These are phyloP conservation scores for Alternaria sp. DNA, from an alignment of 2,329 filamentous ascomycete genomes.

Conservation along the genomic window DNA sequence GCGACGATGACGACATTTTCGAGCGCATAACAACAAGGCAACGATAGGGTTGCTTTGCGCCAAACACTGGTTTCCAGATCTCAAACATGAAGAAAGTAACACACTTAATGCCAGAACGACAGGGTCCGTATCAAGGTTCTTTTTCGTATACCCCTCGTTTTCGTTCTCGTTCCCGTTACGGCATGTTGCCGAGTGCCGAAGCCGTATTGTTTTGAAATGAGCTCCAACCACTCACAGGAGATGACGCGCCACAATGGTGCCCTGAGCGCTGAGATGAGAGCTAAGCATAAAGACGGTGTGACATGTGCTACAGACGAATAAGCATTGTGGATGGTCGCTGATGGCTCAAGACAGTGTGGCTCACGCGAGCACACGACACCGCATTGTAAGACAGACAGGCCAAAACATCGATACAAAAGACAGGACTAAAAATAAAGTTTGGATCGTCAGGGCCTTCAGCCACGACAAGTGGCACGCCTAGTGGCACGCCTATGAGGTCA, in stretches of 20 bases:
- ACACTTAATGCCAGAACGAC: neutral
- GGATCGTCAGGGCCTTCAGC: slow-evolving; percentile 26
- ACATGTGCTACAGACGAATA: slow-evolving; percentile 2
- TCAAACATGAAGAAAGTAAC: slow-evolving; percentile 10
- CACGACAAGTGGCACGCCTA: slow-evolving; percentile 21
- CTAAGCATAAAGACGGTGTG: neutral
- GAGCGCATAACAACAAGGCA: slow-evolving; percentile 1
- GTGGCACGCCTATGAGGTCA: slow-evolving; percentile 29
- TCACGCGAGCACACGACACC: slow-evolving; percentile 10
- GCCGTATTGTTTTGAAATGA: slow-evolving; percentile 4
- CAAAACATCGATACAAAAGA: slow-evolving; percentile 5
- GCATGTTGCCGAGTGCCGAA: slow-evolving; percentile 10
- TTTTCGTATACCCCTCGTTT: neutral
- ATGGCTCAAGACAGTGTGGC: neutral
- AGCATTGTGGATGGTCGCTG: neutral
- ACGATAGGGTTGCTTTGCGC: neutral
- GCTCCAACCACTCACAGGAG: slow-evolving; percentile 1
- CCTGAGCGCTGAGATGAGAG: neutral
- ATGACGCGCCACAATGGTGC: slow-evolving; percentile 10
- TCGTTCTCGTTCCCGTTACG: neutral
- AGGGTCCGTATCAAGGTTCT: slow-evolving; percentile 11
- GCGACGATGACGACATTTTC: slow-evolving; percentile 4
- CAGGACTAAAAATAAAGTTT: slow-evolving; percentile 17
- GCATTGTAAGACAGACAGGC: neutral
- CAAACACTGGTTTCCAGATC: neutral